A percentile compares a stretch with the other conserved stretches of the same genome.
Conservation (phyloP, 192 early-diverging fungal genomes). For the Bifiguratus adelaidae region DNA sequence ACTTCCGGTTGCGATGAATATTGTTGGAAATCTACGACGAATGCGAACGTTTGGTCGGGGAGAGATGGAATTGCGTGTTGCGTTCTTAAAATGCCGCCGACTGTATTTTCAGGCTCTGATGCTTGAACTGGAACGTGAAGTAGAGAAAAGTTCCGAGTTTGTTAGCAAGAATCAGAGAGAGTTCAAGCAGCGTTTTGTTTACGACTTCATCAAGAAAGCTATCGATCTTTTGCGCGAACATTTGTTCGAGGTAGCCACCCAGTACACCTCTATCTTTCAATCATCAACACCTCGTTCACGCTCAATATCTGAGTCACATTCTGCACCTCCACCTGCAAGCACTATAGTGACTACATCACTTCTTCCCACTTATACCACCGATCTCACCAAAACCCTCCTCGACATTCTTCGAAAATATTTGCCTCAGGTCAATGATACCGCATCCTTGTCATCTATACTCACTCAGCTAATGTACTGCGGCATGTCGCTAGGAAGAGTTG, state of each 20-base stretch:
- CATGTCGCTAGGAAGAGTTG: slow-evolving; percentile 66
- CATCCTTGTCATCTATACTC: slow-evolving; percentile 45
- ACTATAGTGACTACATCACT: slow-evolving; percentile 7
- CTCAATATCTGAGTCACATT: not conserved
- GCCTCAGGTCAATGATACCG: slow-evolving; percentile 46
- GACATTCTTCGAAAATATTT: slow-evolving; percentile 29
- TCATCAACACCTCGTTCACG: not conserved
- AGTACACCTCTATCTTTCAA: slow-evolving; percentile 66
- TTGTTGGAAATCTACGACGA: slow-evolving; percentile 68
- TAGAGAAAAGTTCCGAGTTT: no score
- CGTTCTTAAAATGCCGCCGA: slow-evolving; percentile 65
- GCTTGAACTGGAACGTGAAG: slow-evolving; percentile 33
- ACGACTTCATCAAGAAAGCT: slow-evolving; percentile 61
- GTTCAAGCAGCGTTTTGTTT: slow-evolving; percentile 2
- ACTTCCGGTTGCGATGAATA: slow-evolving; percentile 60
- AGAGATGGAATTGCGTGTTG: slow-evolving; percentile 57
- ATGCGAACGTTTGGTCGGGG: slow-evolving; percentile 50
- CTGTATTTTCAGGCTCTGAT: slow-evolving; percentile 45
- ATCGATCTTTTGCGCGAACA: slow-evolving; percentile 71
- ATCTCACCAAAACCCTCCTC: slow-evolving; percentile 29
- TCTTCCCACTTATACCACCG: slow-evolving; percentile 53
- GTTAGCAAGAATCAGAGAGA: slow-evolving; percentile 1
- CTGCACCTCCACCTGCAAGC: no score
- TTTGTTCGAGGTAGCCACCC: slow-evolving; percentile 73
- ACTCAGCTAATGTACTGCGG: slow-evolving; percentile 79